Conservation (phyloP, 495 filamentous ascomycete species). For the Aspergillus asperescens region DNA sequence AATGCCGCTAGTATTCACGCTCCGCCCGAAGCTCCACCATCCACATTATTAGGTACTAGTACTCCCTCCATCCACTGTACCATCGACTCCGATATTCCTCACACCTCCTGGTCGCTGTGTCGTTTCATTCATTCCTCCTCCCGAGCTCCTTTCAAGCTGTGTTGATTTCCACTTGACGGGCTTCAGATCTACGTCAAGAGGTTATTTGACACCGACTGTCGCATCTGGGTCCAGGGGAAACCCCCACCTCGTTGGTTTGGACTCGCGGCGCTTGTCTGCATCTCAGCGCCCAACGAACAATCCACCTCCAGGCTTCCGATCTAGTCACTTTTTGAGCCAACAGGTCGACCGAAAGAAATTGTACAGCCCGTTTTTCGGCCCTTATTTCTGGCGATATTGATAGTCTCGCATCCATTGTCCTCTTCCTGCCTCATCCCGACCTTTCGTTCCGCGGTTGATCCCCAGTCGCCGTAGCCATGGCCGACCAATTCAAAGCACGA, state of each 20-base stretch:
- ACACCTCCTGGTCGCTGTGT: background rate
- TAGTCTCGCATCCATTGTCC: too few species aligned
- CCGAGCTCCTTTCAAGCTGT: background rate
- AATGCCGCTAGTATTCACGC: background rate
- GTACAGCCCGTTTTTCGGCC: slow-evolving; percentile 4
- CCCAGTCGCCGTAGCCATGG: slow-evolving; percentile 50
- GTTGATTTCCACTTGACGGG: background rate
- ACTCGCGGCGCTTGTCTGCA: slow-evolving; percentile 19
- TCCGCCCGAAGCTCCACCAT: slow-evolving; percentile 12
- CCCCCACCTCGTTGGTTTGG: slow-evolving; percentile 16
- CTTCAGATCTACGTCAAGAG: background rate
- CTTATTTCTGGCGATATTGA: background rate
- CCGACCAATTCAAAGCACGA: slow-evolving; percentile 78
- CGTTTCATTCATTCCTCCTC: background rate
- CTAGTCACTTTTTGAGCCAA: slow-evolving; percentile 12
- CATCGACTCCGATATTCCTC: background rate
- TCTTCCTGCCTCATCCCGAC: slow-evolving; percentile 4
- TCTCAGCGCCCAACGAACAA: slow-evolving; percentile 14
- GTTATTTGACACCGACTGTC: slow-evolving; percentile 8
- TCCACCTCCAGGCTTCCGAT: slow-evolving; percentile 1
- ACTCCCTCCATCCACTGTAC: background rate
- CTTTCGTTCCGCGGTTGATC: slow-evolving; percentile 7
- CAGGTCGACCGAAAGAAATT: slow-evolving; percentile 7
- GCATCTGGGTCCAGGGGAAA: slow-evolving; percentile 11
- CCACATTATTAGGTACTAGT: background rate